A percentile compares a stretch with the other conserved stretches of the same genome.
Conservation (phyloP, 345 rosid genomes). For the Lenwebbia sp. region DNA sequence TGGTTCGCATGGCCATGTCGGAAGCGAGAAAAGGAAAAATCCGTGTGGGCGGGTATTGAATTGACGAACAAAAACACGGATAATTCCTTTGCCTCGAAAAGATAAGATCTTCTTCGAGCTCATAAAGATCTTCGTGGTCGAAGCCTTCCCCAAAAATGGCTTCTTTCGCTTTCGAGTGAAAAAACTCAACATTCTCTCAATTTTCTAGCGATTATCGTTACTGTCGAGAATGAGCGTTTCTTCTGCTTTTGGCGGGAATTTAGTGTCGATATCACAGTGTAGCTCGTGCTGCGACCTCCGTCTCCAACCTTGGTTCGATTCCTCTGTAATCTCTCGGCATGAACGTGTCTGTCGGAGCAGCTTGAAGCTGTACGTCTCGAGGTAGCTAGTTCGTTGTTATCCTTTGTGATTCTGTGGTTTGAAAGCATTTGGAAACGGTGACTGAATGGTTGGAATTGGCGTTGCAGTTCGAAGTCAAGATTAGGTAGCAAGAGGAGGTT, state of each 20-base stretch:
- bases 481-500: constrained; percentile 33
- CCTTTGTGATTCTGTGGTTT: neutral
- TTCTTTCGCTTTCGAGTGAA: neutral
- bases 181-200: neutral
- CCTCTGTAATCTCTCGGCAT: constrained; percentile 19
- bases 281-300: constrained; percentile 42
- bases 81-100: neutral
- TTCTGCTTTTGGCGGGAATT: constrained; percentile 40
- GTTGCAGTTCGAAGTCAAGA: constrained; percentile 8
- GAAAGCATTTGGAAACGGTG: neutral
- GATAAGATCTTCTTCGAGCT: constrained; percentile 1
- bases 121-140: neutral
- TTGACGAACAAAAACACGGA: neutral
- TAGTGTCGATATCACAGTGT: constrained; percentile 33
- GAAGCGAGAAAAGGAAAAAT: neutral
- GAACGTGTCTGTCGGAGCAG: constrained; percentile 5
- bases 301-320: constrained; percentile 38
- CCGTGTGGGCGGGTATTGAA: neutral
- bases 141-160: neutral
- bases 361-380: constrained; percentile 22
- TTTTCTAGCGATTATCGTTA: neutral
- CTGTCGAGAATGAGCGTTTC: constrained; percentile 36
- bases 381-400: constrained; percentile 12
- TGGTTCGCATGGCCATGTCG: neutral
- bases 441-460: neutral